These are phyloP conservation scores for Colletotrichum navitas DNA, from an alignment of 2,329 filamentous ascomycete genomes.

Conservation along the genomic window DNA sequence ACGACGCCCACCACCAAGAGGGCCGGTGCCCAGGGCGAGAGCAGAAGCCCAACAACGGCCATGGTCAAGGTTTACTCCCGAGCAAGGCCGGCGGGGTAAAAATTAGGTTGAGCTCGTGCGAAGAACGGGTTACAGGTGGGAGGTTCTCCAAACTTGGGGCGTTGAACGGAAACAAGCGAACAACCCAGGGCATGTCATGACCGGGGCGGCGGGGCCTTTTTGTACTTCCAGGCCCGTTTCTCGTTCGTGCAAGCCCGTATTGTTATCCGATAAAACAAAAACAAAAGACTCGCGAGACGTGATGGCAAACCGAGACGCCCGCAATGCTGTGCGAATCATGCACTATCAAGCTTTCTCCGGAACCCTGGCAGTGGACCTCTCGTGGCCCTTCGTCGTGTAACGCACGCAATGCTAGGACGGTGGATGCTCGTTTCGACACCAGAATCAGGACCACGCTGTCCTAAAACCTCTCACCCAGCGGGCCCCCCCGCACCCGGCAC, in stretches of 20 bases:
- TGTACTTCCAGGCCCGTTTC: neutral
- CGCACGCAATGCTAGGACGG: neutral
- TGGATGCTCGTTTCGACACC: constrained; percentile 1
- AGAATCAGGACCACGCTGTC: neutral
- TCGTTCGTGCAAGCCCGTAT: neutral
- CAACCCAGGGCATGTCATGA: neutral
- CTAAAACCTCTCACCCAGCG: neutral
- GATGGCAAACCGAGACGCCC: constrained; percentile 19
- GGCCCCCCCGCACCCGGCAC: constrained; percentile 31
- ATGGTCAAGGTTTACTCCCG: constrained; percentile 7
- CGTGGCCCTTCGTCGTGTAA: constrained; percentile 11
- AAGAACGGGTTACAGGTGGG: too few relatives aligned
- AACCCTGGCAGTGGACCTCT: constrained; percentile 30
- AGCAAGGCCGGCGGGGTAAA: neutral
- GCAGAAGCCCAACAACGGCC: constrained; percentile 31
- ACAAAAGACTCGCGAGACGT: neutral
- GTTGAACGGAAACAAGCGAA: constrained; percentile 14
- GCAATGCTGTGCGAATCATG: constrained; percentile 3
- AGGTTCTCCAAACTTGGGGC: neutral
- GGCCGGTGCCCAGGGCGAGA: constrained; percentile 39
- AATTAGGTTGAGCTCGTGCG: neutral
- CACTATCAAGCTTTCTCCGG: constrained; percentile 20
- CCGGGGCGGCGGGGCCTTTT: constrained; percentile 11
- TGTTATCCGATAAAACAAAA: neutral
- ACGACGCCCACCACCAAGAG: constrained; percentile 24